These are phyloP conservation scores for Coemansia sp. DNA, from an alignment of 192 early-diverging fungal species.

Conservation along the genomic window DNA sequence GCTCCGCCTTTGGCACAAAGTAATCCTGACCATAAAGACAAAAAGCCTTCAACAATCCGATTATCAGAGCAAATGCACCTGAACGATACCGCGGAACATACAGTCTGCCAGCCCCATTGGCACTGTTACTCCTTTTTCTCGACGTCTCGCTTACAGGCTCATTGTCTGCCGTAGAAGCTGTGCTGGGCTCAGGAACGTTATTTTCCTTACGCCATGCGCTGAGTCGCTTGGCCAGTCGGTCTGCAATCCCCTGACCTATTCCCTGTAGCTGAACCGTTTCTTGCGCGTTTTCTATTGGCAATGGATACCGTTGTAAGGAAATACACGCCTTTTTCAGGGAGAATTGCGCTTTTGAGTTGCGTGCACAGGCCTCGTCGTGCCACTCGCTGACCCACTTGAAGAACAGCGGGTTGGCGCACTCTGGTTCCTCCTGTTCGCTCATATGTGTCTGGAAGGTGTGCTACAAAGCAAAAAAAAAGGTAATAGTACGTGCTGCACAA, in stretches of 20 bases:
- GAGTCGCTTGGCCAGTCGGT: slow-evolving; percentile 58
- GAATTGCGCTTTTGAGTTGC: slow-evolving; percentile 57
- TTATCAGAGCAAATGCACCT: slow-evolving; percentile 78
- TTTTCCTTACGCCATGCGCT: slow-evolving; percentile 59
- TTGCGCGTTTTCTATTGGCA: slow-evolving; percentile 58
- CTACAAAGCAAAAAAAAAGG: neutral
- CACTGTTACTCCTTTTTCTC: neutral
- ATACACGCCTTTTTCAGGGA: slow-evolving; percentile 62
- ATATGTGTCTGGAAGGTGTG: neutral
- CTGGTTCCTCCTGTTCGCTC: slow-evolving; percentile 16
- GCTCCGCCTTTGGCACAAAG: slow-evolving; percentile 68
- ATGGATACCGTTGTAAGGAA: slow-evolving; percentile 64
- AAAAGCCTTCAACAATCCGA: slow-evolving; percentile 59
- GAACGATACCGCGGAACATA: slow-evolving; percentile 81
- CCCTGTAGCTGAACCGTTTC: slow-evolving; percentile 64
- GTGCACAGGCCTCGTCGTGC: slow-evolving; percentile 57
- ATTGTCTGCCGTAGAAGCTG: neutral
- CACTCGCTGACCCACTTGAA: slow-evolving; percentile 70
- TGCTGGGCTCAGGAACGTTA: slow-evolving; percentile 18
- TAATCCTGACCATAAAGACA: slow-evolving; percentile 38
- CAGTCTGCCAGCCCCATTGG: neutral
- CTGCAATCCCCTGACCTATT: slow-evolving; percentile 61
- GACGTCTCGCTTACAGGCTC: neutral
- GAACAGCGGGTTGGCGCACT: slow-evolving; percentile 69
- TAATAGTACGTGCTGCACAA: neutral